Evolutionary conservation across 495 filamentous ascomycete species (phyloP), one percentile per base, ranked within the genome.

Genomic region (Penicillium simplicissimum): DNA sequence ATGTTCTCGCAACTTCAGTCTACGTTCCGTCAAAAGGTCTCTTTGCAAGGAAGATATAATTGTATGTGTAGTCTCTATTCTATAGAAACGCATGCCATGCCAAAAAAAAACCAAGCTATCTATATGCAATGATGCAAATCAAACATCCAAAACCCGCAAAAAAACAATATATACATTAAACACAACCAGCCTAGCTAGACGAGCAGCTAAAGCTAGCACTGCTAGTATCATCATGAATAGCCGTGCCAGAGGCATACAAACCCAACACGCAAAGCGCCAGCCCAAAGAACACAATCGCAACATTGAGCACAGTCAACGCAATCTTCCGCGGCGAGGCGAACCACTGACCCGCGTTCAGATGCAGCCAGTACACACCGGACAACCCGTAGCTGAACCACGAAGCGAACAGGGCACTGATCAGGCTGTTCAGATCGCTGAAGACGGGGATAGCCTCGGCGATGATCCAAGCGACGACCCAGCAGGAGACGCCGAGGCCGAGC

Each of bases 361-460:
- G 71, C 15, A 81, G 58, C 79, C 79, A 79, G 65, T 76, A 81
- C 23, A 79, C 64, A 42, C 77, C 76, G 52, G 69, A 71, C 10
- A 79, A 65, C 34, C 79, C 78, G 52, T 77, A 76, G 23, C 71
- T 79, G 66, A 81, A 80, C 77, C 74, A 78, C 52, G 55, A 67
- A 31, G 74, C 75, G 59, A 78, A 78, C 10, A 78, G 67, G 3
- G 75, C 69, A 63, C 70, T 71, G 58, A 82, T 80, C 58, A 84
- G 55, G 31, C 72, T 73, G 54, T 90, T 73, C 61, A 91, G 67
- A 51, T 85, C 81, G 64, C 80, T 85, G 76, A 90, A 91, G 69
- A 85, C 82, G 11, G 89, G 89, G 25, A 91, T 88, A 19, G 85
- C 83, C 67, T 87, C 83, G 37, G 86, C 86, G 64, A 91, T 86